Evolutionary conservation across 2,329 filamentous ascomycete genomes (phyloP), one percentile per base, ranked within the genome.

Genomic region (Fusarium cyanostomum): DNA sequence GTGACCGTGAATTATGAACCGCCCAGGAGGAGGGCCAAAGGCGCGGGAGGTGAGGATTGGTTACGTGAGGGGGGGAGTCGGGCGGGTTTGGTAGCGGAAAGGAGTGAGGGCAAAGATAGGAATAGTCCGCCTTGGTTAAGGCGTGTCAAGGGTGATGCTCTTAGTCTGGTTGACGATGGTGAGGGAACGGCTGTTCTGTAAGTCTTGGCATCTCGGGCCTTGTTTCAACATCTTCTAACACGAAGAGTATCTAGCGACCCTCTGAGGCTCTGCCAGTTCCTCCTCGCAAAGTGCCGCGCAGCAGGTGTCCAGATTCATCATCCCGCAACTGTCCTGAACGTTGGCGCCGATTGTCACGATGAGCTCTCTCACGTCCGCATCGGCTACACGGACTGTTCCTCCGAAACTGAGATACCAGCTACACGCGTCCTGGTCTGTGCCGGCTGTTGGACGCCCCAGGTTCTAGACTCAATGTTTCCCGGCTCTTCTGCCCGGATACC

Each of bases 371-470:
- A 80, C 28, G 74, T 91, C 12, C 76, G 79, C 24, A 78, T 90
- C 4, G 68, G 79, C 9, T 78, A 81, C 53, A 75, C 77, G 2
- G 68, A 75, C 42, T 77, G 78, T 6, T 79, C 79, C 12, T 75
- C 74, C 8, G 81, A 83, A 68, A 78, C 75, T 3, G 78, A 84
- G 38, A 71, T 94, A 3, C 82, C 87, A 0, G 92, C 89, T 69
- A 85, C 83, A 0, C 84, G 85, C 10, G 73, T 94, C 21, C 77
- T 94, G 13, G 81, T 94, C 58, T 78, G 89, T 0, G 84, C 89
- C 0, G 91, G 91, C 4, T 84, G 87, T 4, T 94, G 92, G 91
- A 89, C 90, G 0, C 82, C 86, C 0, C 75, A 77, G 28, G 86
- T 92, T n/a, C 89, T 92, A 71, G 67, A 77, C 3, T 77, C 79